These are phyloP conservation scores for Hyaloperonospora arabidopsidis DNA, from an alignment of 352 stramenopile species.

Conservation along the genomic window DNA sequence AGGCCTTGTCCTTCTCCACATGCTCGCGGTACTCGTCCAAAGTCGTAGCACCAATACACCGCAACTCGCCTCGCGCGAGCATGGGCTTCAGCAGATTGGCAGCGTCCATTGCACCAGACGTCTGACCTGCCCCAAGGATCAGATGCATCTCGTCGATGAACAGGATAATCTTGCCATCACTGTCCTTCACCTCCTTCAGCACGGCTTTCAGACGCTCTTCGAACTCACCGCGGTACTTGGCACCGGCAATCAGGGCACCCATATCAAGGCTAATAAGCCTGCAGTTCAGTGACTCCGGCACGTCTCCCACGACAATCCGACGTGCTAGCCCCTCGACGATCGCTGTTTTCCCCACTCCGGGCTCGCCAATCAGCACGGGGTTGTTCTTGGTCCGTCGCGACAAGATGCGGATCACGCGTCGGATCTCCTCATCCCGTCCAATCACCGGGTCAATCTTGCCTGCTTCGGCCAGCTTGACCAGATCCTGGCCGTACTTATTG, in stretches of 20 bases:
- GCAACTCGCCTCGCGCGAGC: slow-evolving; percentile 92
- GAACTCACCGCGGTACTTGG: slow-evolving; percentile 98
- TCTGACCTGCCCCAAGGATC: slow-evolving; percentile 91
- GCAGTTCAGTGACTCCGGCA: slow-evolving; percentile 89
- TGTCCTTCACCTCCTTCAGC: slow-evolving; percentile 89
- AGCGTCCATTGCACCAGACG: slow-evolving; percentile 92
- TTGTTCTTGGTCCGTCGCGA: slow-evolving; percentile 97
- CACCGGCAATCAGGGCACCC: slow-evolving; percentile 92
- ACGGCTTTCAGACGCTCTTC: slow-evolving; percentile 96
- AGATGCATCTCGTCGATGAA: slow-evolving; percentile 99
- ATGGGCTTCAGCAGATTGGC: slow-evolving; percentile 98
- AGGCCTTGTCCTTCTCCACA: slow-evolving; percentile 97
- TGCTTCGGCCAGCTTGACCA: slow-evolving; percentile 86
- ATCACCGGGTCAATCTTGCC: slow-evolving; percentile 98
- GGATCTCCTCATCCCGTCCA: slow-evolving; percentile 95
- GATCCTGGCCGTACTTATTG: slow-evolving; percentile 93
- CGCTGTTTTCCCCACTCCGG: slow-evolving; percentile 95
- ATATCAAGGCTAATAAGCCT: slow-evolving; percentile 93
- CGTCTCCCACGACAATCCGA: slow-evolving; percentile 94
- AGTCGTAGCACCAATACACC: slow-evolving; percentile 97
- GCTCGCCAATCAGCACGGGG: slow-evolving; percentile 92
- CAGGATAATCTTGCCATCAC: slow-evolving; percentile 94
- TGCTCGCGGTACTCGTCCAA: slow-evolving; percentile 96
- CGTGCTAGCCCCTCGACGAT: slow-evolving; percentile 94
- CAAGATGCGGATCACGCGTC: slow-evolving; percentile 92